Percentiles rank a stretch among this genome's conserved stretches.
phyloP scores from a whole-genome alignment of 78 protist species.

The Speleostelium caveatum region DNA sequence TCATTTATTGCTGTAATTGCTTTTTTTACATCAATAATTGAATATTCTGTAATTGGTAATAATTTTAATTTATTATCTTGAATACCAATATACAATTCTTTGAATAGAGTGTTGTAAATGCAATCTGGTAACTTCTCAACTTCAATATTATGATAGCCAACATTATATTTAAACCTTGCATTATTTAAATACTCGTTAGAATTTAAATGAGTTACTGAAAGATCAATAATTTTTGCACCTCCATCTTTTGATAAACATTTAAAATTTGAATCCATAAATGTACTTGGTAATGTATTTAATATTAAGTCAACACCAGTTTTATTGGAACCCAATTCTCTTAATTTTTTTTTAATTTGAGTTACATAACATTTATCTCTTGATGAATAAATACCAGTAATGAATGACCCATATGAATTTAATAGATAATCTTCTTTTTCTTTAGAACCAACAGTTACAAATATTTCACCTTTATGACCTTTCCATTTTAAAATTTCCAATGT shows the following conservation, averaged over 20 bases:
- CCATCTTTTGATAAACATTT: neutral
- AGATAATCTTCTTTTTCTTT: neutral
- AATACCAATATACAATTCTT: neutral
- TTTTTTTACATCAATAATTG: neutral
- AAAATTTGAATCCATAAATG: neutral
- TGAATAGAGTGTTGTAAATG: neutral
- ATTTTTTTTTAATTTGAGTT: neutral
- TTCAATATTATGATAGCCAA: neutral
- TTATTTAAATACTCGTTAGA: neutral
- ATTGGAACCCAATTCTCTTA: neutral
- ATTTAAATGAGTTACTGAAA: neutral
- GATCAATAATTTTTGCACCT: neutral
- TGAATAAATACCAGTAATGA: conserved; percentile 7
- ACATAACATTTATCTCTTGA: neutral
- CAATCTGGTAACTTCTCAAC: neutral
- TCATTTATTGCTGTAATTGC: neutral
- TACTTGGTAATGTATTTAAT: neutral
- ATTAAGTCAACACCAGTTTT: neutral
- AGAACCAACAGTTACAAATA: conserved; percentile 6
- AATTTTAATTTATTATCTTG: neutral
- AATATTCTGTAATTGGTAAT: neutral
- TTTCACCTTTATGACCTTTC: neutral
- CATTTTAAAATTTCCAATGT: neutral
- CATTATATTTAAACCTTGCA: neutral
- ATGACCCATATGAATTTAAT: neutral